phyloP scores from a whole-genome alignment of 2,329 filamentous ascomycete species.

The Paramyrothecium sp. region DNA sequence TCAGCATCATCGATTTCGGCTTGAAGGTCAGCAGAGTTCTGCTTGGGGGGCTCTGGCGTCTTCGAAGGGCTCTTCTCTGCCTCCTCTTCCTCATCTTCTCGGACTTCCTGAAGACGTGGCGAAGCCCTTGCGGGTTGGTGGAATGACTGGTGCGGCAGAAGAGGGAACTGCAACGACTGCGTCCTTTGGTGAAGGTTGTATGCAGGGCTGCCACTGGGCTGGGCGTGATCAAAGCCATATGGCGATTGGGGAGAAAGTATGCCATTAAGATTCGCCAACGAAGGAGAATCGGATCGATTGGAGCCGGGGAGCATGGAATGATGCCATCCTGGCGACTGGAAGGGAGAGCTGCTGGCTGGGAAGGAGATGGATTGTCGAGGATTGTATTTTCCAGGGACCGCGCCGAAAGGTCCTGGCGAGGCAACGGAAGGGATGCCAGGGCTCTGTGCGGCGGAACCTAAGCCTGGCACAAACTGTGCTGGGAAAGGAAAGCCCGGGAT shows the following conservation, averaged over 20 bases:
- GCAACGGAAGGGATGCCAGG: constrained; percentile 63
- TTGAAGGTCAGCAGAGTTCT: constrained; percentile 70
- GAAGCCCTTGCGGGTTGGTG: constrained; percentile 55
- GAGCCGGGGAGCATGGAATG: constrained; percentile 55
- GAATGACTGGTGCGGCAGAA: constrained; percentile 56
- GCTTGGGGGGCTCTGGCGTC: constrained; percentile 48
- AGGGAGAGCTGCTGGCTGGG: constrained; percentile 62
- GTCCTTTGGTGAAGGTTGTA: constrained; percentile 53
- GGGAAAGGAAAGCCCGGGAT: constrained; percentile 57
- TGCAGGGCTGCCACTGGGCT: constrained; percentile 36
- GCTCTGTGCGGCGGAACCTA: constrained; percentile 60
- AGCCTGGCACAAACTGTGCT: constrained; percentile 57
- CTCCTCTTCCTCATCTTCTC: constrained; percentile 69
- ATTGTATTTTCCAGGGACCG: constrained; percentile 59
- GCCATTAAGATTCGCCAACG: constrained; percentile 47
- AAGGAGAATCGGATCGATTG: constrained; percentile 64
- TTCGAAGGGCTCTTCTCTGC: constrained; percentile 50
- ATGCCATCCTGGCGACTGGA: constrained; percentile 60
- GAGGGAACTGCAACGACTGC: constrained; percentile 57
- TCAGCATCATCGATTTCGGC: constrained; percentile 83
- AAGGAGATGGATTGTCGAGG: constrained; percentile 72
- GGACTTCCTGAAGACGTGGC: constrained; percentile 67
- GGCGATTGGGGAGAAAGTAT: constrained; percentile 66
- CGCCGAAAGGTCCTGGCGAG: constrained; percentile 71
- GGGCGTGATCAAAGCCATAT: constrained; percentile 52